Conservation (phyloP, 192 early-diverging fungal genomes). For the Mortierella antarctica region DNA sequence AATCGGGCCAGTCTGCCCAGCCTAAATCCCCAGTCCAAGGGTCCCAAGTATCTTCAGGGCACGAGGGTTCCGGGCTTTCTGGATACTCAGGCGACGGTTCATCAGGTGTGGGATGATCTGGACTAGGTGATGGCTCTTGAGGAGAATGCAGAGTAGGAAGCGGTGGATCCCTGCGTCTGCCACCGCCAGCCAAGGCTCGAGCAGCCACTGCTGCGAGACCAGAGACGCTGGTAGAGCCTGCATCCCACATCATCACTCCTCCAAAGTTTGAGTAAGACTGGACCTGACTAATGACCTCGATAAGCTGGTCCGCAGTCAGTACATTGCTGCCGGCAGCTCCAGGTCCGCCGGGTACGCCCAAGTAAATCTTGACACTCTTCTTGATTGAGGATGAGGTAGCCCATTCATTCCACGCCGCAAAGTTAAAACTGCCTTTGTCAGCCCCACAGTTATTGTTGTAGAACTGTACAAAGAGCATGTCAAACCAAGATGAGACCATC, state of each 20-base stretch:
- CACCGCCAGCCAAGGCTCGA: too few relatives aligned
- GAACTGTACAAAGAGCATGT: constrained; percentile 71
- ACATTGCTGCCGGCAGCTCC: constrained; percentile 59
- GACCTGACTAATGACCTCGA: constrained; percentile 23
- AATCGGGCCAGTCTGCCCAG: too few relatives aligned
- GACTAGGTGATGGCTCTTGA: too few relatives aligned
- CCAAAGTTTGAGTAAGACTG: constrained; percentile 56
- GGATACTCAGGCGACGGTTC: too few relatives aligned
- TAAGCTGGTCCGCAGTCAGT: constrained; percentile 17
- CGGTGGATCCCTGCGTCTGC: too few relatives aligned
- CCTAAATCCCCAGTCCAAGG: too few relatives aligned
- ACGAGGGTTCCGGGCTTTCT: too few relatives aligned
- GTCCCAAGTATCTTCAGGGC: too few relatives aligned
- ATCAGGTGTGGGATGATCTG: too few relatives aligned
- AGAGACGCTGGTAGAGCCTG: constrained; percentile 6
- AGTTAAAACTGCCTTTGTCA: constrained; percentile 58
- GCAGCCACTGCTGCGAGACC: constrained; percentile 17
- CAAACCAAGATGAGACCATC: constrained; percentile 66
- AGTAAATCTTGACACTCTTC: constrained; percentile 64
- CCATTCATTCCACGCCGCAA: constrained; percentile 67
- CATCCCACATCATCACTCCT: constrained; percentile 72
- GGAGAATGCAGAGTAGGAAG: too few relatives aligned
- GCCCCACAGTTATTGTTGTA: constrained; percentile 73
- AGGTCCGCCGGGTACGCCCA: constrained; percentile 66
- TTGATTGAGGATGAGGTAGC: constrained; percentile 62